Evolutionary conservation across 2,329 filamentous ascomycete genomes (phyloP).

Genomic region (Penicillium psychrosexuale): DNA sequence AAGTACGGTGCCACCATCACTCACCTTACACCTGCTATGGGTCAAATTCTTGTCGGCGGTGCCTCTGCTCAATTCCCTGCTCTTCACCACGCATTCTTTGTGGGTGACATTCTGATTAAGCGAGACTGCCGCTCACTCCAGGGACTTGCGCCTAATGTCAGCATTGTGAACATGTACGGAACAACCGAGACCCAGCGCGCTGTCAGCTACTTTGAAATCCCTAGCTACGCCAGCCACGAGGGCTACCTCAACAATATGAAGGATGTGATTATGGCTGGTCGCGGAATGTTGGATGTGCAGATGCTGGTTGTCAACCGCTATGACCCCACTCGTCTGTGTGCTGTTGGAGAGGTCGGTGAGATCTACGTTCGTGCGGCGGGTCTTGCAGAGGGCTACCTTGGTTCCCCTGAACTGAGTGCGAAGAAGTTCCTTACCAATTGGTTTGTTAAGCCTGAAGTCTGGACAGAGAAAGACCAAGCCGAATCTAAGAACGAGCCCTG

Average conservation of each 20-base stretch:
- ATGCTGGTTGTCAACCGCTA: constrained; percentile 75
- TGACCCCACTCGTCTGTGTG: constrained; percentile 66
- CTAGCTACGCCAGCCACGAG: constrained; percentile 62
- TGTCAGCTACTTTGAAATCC: constrained; percentile 79
- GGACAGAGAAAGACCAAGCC: constrained; percentile 63
- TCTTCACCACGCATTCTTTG: constrained; percentile 80
- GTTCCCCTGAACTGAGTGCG: constrained; percentile 58
- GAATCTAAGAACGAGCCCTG: constrained; percentile 64
- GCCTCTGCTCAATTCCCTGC: constrained; percentile 72
- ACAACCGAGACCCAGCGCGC: constrained; percentile 80
- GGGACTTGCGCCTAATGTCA: constrained; percentile 68
- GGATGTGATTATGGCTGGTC: constrained; percentile 78
- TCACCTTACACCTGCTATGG: constrained; percentile 94
- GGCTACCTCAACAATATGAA: constrained; percentile 61
- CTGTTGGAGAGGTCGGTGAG: constrained; percentile 78
- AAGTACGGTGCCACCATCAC: constrained; percentile 71
- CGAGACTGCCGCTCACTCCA: constrained; percentile 76
- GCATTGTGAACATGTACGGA: constrained; percentile 83
- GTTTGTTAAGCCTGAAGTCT: constrained; percentile 73
- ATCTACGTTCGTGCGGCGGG: constrained; percentile 79
- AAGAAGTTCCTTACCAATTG: constrained; percentile 81
- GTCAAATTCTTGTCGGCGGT: constrained; percentile 86
- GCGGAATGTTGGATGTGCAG: constrained; percentile 86
- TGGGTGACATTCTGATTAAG: constrained; percentile 85
- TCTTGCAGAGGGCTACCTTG: constrained; percentile 76